Evolutionary conservation across 768 basidiomycete species (phyloP), one percentile per base, ranked within the genome.

Genomic region (Erythrobasidium yunnanense): DNA sequence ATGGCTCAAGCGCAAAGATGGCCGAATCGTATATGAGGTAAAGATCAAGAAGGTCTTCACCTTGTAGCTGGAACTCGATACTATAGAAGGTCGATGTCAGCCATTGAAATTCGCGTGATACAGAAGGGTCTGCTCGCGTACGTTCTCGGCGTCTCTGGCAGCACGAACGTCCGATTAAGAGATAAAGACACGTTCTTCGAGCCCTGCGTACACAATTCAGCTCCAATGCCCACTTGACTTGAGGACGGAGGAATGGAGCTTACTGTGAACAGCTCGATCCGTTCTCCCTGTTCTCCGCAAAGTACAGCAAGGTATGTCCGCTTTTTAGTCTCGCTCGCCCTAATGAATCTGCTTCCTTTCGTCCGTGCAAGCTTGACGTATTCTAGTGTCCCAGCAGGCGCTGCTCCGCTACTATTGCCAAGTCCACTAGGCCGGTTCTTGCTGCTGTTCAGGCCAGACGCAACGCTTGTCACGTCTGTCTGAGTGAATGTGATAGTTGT

Each of bases 271-370:
- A 93, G 79, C 73, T 93, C 90, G 51, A 93, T 89, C 73, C 91
- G 89, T 78, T 92, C 90, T 17, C 88, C 90, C 69, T 84, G 86
- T 33, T 92, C 90, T 20, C 90, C 90, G 70, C 90, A 92, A 0
- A 93, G 81, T 71, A 92, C 91, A 7, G 90, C 90, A 23, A 93
- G 81, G 78, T 92, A 93, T 85, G 90, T 93, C 78, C 90, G 88
- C 79, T 85, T 90, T 65, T 81, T 82, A 3, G 90, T 93, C 77
- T 93, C 90, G 1, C 90, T 87, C 0, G 90, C 84, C 71, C 89
- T 89, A 53, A 93, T 82, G 73, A 88, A 77, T 18, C 90, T 73
- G 7, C 90, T 84, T 56, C 87, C 86, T 74, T 89, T 91, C 2
- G 90, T 93, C 25, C 90, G 87, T 1, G 90, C 90, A 8, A 93